Percentiles rank a stretch among this genome's conserved stretches.
Conservation (phyloP, 139 green algal genomes). For the Chlamydomonas eustigma region DNA sequence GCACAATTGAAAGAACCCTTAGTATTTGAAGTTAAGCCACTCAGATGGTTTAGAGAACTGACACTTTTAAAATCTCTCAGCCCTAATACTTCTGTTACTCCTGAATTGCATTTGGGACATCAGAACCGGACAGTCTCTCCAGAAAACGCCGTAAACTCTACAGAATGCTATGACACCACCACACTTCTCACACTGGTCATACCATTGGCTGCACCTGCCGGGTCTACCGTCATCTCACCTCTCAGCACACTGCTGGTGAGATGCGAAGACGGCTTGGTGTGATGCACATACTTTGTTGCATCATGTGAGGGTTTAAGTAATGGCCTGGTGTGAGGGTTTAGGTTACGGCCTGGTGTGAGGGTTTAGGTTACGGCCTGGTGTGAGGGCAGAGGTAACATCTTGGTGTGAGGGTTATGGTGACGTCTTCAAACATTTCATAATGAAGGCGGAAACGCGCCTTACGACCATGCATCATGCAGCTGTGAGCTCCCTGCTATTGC, state of each 20-base stretch:
- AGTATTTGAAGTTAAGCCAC: background rate
- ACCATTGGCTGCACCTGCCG: background rate
- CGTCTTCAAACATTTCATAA: no score
- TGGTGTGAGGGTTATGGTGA: no score
- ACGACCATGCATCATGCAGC: no score
- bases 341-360: background rate
- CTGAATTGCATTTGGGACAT: no score
- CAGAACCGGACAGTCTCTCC: no score
- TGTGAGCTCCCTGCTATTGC: no score
- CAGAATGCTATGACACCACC: background rate
- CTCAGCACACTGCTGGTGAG: conserved; percentile 5
- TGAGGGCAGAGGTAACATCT: background rate
- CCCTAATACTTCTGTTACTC: background rate
- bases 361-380: background rate
- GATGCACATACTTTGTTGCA: background rate
- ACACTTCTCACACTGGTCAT: background rate
- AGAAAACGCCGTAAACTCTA: no score
- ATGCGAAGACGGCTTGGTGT: background rate
- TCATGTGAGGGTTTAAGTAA: background rate
- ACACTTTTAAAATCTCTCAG: background rate
- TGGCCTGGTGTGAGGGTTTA: background rate
- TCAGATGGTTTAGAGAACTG: background rate
- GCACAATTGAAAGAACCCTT: no score
- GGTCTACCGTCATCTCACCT: background rate
- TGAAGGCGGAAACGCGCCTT: no score